Base-by-base conservation (phyloP, 176 grass and related monocot genomes). In the Cenchrus americanus region DNA sequence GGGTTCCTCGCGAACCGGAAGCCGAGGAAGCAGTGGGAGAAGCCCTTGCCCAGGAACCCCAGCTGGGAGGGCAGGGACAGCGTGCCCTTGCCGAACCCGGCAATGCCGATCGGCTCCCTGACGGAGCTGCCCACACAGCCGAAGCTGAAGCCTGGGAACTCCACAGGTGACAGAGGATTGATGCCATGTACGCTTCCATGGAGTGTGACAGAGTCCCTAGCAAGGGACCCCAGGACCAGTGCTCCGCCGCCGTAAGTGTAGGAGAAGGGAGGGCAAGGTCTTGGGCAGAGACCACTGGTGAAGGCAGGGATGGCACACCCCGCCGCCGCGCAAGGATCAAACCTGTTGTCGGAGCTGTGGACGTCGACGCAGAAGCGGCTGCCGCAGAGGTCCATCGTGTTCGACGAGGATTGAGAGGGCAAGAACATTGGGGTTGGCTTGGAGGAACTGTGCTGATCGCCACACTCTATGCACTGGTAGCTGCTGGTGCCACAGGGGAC, bases 21-120 rank as follows among this genome's bases (percentile, higher is more conserved):
- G 17, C 76, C 85, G 26, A 91, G 75, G 77, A 91, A 91, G 77
- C 85, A 91, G 9, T 91, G 82, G 22, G 81, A 91, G 89, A 91
- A 91, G 53, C 89, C 85, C 71, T 32, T 88, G 55, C 64, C 22
- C 0, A 91, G 77, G 52, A 88, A 91, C 42, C 89, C 89, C 6
- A 91, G 85, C 82, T 88, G 85, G 1, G 77, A 85, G 18, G 64
- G 77, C 22, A 91, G 85, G 2, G 85, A 91, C 37, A 91, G 85
- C 1, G 6, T 3, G 43, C 89, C 89, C 82, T 66, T 91, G 48
- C 89, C 89, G 54, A 91, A 91, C 11, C 89, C 85, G 24, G 82
- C 82, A 44, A 91, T 88, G 70, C 89, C 89, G 40, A 91, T 67
- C 2, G 85, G 82, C 71, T 91, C 89, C 57, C 89, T 73, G 15